phyloP scores from a whole-genome alignment of 2,329 filamentous ascomycete genomes.

The Pestalotiopsis sp. region DNA sequence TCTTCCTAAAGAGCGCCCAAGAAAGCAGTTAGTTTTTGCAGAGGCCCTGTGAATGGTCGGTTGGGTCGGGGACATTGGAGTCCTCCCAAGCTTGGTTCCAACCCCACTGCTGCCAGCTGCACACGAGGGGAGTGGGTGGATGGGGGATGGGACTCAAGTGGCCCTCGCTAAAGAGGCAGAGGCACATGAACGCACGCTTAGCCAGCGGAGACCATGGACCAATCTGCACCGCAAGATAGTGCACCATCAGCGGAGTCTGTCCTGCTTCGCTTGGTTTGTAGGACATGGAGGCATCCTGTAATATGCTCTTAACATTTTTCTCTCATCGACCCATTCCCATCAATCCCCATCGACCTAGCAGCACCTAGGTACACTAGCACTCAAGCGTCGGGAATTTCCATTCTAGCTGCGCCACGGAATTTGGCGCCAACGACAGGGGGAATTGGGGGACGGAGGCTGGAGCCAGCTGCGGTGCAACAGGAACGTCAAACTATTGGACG shows the following conservation, averaged over 20 bases:
- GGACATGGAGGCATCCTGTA: neutral
- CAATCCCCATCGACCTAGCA: neutral
- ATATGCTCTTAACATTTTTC: neutral
- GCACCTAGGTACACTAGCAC: neutral
- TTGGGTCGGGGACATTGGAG: slow-evolving; percentile 5
- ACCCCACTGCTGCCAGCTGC: neutral
- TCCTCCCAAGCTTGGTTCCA: slow-evolving; percentile 9
- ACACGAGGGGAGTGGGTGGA: neutral
- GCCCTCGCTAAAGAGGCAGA: neutral
- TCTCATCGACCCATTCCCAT: neutral
- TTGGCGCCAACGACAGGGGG: neutral
- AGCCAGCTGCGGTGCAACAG: neutral
- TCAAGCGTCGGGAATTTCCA: neutral
- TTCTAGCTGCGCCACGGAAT: neutral
- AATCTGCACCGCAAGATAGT: neutral
- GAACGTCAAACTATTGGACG: neutral
- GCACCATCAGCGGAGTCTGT: slow-evolving; percentile 1
- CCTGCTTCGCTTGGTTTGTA: neutral
- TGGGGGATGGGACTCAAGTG: neutral
- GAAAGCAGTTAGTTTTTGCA: neutral
- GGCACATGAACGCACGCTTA: neutral
- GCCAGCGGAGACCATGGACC: neutral
- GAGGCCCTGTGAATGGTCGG: slow-evolving; percentile 1
- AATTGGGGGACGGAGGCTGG: neutral
- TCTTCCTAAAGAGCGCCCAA: neutral